Conservation (phyloP, 2,329 filamentous ascomycete species). For the Curvularia sp. region DNA sequence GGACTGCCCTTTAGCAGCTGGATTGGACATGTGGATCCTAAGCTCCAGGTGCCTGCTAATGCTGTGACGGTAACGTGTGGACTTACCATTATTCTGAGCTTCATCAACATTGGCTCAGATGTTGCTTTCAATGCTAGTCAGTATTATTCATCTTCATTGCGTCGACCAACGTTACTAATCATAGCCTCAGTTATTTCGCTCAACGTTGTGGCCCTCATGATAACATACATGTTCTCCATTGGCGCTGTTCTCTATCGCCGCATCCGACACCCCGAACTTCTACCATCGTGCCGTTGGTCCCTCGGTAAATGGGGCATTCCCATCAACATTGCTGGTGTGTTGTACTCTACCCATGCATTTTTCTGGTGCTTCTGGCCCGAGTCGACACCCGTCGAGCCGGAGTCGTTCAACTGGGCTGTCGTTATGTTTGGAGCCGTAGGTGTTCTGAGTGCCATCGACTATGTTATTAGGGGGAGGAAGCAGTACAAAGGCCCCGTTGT, state of each 20-base stretch:
- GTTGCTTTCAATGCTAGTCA: constrained; percentile 46
- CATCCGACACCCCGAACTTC: constrained; percentile 45
- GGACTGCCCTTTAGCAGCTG: constrained; percentile 45
- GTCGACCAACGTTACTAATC: not conserved
- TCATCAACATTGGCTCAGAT: constrained; percentile 48
- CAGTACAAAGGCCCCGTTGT: constrained; percentile 47
- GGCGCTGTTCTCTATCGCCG: constrained; percentile 51
- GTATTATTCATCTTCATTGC: not conserved
- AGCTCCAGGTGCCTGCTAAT: constrained; percentile 41
- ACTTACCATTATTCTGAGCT: constrained; percentile 37
- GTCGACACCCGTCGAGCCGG: constrained; percentile 32
- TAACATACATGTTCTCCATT: constrained; percentile 53
- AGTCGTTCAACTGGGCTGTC: constrained; percentile 47
- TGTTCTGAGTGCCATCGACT: constrained; percentile 38
- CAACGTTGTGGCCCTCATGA: constrained; percentile 49
- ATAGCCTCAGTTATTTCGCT: constrained; percentile 46
- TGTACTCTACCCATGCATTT: constrained; percentile 48
- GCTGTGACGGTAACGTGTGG: constrained; percentile 41
- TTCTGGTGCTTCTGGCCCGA: constrained; percentile 54
- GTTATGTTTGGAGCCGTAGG: constrained; percentile 46
- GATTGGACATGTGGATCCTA: constrained; percentile 37
- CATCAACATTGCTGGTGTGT: constrained; percentile 48
- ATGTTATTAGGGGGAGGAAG: constrained; percentile 39
- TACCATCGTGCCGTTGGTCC: constrained; percentile 50
- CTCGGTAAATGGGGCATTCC: constrained; percentile 50